Conservation (phyloP, 2,329 filamentous ascomycete genomes). For the Neopestalotiopsis sp. region DNA sequence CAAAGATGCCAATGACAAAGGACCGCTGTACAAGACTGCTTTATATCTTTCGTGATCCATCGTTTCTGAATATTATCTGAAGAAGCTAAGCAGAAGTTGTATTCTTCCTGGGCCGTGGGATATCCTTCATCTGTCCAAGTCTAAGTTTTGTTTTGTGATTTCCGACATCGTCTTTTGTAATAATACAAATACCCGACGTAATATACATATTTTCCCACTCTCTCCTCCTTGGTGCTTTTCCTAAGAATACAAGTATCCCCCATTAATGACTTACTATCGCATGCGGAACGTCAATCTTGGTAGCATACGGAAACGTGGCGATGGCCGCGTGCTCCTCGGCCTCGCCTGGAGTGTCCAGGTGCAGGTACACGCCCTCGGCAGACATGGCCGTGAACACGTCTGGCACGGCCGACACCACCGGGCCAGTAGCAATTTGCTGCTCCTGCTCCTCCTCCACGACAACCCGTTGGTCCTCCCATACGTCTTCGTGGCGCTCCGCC, state of each 20-base stretch:
- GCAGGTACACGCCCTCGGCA: conserved; percentile 61
- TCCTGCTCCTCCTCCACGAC: conserved; percentile 26
- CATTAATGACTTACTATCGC: neutral
- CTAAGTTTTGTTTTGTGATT: too few species aligned
- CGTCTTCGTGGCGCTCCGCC: conserved; percentile 20
- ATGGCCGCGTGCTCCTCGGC: conserved; percentile 10
- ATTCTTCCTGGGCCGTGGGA: too few species aligned
- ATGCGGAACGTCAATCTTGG: conserved; percentile 34
- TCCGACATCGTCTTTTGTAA: neutral
- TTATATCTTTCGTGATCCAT: too few species aligned
- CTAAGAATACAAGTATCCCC: neutral
- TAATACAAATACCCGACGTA: neutral
- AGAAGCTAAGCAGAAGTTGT: too few species aligned
- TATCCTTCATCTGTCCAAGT: too few species aligned
- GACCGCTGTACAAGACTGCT: too few species aligned
- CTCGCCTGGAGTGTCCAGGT: neutral
- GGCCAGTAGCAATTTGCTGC: conserved; percentile 19
- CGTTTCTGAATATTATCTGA: too few species aligned
- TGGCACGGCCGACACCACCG: conserved; percentile 39
- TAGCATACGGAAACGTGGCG: conserved; percentile 26
- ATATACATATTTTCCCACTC: neutral
- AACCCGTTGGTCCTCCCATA: conserved; percentile 11
- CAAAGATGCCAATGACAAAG: neutral
- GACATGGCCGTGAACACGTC: conserved; percentile 68
- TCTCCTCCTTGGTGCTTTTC: neutral